phyloP scores from a whole-genome alignment of 1,139 yeast species.

The Saccharomyces pastorianus region DNA sequence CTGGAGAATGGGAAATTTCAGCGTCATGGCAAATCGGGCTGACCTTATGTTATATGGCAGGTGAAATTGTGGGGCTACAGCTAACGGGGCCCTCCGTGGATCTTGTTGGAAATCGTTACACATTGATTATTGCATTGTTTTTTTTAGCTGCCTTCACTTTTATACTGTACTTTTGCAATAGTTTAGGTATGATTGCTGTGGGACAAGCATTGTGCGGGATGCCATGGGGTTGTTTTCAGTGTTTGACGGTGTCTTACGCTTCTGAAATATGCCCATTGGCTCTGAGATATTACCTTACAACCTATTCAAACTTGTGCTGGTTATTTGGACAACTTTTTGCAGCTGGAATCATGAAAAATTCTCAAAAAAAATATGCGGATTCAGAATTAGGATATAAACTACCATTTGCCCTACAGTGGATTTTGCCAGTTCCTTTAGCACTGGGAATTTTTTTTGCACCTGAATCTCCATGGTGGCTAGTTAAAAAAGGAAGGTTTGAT shows the following conservation, averaged over 20 bases:
- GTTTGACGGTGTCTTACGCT: neutral
- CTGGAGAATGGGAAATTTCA: neutral
- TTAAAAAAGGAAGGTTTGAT: neutral
- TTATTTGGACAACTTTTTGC: neutral
- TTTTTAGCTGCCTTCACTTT: neutral
- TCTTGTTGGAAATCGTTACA: neutral
- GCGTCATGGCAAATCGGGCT: neutral
- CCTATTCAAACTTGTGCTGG: neutral
- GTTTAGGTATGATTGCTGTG: neutral
- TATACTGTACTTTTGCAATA: neutral
- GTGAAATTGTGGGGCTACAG: neutral
- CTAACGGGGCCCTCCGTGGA: neutral
- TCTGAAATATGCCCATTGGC: neutral
- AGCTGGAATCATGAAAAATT: neutral
- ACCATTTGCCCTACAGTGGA: neutral
- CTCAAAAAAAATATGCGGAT: neutral
- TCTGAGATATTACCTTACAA: neutral
- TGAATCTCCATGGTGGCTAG: neutral
- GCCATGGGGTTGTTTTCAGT: neutral
- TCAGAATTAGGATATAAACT: neutral
- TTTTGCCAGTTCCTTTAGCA: neutral
- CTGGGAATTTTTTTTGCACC: neutral
- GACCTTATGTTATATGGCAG: neutral
- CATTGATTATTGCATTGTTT: neutral
- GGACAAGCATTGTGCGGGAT: neutral